Evolutionary conservation across 495 filamentous ascomycete species (phyloP).

Genomic region (Talaromyces nanjingensis): DNA sequence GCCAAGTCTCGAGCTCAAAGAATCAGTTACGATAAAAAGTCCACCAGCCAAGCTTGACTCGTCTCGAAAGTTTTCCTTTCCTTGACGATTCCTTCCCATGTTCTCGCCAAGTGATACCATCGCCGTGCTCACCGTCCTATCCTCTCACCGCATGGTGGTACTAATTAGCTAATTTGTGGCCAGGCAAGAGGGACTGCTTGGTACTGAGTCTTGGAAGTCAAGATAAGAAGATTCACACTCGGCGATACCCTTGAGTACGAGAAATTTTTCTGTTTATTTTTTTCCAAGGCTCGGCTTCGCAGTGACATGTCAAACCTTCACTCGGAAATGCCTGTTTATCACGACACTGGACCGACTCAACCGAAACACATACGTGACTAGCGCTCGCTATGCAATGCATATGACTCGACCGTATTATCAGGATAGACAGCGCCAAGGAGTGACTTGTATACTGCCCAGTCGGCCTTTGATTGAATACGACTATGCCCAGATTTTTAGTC

Average conservation of each 20-base stretch:
- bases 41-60: neutral
- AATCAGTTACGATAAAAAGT: too few species aligned
- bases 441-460: neutral
- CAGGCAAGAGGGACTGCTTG: neutral
- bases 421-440: neutral
- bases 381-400: neutral
- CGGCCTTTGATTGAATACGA: neutral
- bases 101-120: neutral
- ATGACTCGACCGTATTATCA: neutral
- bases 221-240: neutral
- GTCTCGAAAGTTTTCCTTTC: neutral
- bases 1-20: too few species aligned
- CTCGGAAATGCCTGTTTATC: neutral
- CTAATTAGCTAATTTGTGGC: neutral
- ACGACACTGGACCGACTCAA: neutral
- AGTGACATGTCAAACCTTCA: neutral
- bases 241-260: neutral
- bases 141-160: neutral
- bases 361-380: neutral
- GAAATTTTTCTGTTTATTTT: neutral
- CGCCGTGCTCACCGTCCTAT: neutral
- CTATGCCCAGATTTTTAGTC: neutral
- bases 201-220: neutral
- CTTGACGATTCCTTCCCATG: neutral
- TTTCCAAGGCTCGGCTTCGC: neutral